Percentiles rank a stretch among this genome's conserved stretches.
Conservation (phyloP, 1,284 basidiomycete genomes). For the Porogramme epimiltina region DNA sequence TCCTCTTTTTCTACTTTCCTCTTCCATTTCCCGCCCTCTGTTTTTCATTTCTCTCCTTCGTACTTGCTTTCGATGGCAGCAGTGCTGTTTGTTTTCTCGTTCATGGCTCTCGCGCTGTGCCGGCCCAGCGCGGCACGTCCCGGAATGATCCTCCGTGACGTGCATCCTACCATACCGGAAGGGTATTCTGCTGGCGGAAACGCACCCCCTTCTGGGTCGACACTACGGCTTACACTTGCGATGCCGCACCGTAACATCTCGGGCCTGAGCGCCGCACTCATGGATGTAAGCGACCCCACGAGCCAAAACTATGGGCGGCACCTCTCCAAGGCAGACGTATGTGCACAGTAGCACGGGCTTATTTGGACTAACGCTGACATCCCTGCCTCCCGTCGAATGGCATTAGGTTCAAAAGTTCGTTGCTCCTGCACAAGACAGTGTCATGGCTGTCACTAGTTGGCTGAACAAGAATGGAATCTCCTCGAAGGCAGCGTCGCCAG, state of each 20-base stretch:
- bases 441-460: conserved; percentile 37
- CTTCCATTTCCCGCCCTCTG: not conserved
- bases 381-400: not conserved
- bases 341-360: not conserved
- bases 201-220: not conserved
- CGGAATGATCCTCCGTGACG: not conserved
- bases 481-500: conserved; percentile 30
- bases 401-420: conserved; percentile 33
- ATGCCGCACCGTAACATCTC: conserved; percentile 23
- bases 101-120: not conserved
- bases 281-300: conserved; percentile 15
- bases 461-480: conserved; percentile 37
- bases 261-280: conserved; percentile 14
- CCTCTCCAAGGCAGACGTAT: conserved; percentile 7
- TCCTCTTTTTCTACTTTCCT: not conserved
- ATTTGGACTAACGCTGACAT: not conserved
- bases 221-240: not conserved
- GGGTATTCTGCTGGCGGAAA: not conserved
- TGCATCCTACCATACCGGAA: not conserved
- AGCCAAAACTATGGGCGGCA: conserved; percentile 9
- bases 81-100: not conserved
- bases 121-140: not conserved
- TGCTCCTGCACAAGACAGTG: conserved; percentile 35
- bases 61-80: not conserved
- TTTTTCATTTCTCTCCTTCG: conserved; percentile 6